Percentiles rank a stretch among this genome's conserved stretches.
phyloP scores from a whole-genome alignment of 1,284 basidiomycete genomes.

The Pulveroboletus sp. region DNA sequence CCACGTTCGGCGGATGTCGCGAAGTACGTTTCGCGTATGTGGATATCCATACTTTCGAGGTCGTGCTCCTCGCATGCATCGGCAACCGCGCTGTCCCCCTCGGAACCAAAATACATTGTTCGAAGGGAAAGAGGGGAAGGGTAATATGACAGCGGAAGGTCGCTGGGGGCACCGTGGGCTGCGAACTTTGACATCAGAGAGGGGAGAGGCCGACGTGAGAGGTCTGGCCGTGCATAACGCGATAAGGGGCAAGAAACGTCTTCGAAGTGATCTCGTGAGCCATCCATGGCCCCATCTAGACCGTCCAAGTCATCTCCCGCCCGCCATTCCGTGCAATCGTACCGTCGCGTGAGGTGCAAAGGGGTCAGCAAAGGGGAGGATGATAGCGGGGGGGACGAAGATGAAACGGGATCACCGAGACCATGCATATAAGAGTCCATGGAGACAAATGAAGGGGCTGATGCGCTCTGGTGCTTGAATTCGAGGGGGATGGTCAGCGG shows the following conservation, averaged over 20 bases:
- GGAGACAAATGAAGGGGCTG: constrained; percentile 7
- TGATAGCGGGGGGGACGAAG: constrained; percentile 16
- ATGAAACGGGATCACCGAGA: background rate
- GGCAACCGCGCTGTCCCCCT: constrained; percentile 11
- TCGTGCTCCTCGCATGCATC: constrained; percentile 30
- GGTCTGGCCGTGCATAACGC: background rate
- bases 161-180: background rate
- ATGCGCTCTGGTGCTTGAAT: constrained; percentile 22
- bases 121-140: background rate
- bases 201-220: constrained; percentile 15
- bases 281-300: background rate
- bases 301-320: constrained; percentile 1
- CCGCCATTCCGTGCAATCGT: constrained; percentile 7
- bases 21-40: constrained; percentile 44
- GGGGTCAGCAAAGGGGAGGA: constrained; percentile 20
- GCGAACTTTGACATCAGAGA: constrained; percentile 19
- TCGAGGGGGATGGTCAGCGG: constrained; percentile 14
- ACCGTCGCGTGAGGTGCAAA: constrained; percentile 5
- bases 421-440: background rate
- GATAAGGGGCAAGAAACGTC: constrained; percentile 1
- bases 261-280: background rate
- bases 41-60: constrained; percentile 33
- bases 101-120: constrained; percentile 2
- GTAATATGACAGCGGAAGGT: background rate
- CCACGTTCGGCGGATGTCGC: constrained; percentile 50